Evolutionary conservation across 1,139 yeast species (phyloP).

Genomic region (Suhomyces yuchorum): DNA sequence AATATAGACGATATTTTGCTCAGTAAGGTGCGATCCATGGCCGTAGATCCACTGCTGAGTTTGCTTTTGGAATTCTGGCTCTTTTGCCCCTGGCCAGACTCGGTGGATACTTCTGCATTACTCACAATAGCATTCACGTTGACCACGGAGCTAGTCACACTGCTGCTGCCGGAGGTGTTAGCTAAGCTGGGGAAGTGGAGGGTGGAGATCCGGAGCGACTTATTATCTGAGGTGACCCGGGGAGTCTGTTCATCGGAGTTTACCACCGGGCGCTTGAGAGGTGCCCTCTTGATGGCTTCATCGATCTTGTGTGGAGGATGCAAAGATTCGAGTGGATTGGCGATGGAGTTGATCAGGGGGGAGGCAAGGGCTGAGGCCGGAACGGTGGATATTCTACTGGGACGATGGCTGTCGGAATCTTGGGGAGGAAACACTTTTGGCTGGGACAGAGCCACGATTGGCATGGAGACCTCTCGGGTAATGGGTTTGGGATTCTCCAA

Average conservation of each 20-base stretch:
- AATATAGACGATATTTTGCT: slow-evolving; percentile 42
- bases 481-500: background rate
- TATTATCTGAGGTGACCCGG: slow-evolving; percentile 36
- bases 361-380: background rate
- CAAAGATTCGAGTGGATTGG: background rate
- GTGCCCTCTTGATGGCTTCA: background rate
- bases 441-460: background rate
- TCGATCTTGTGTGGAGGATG: background rate
- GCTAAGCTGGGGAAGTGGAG: slow-evolving; percentile 21
- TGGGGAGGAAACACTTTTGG: background rate
- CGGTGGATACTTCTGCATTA: background rate
- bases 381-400: background rate
- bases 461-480: background rate
- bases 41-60: slow-evolving; percentile 1
- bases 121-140: slow-evolving; percentile 32
- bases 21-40: slow-evolving; percentile 19
- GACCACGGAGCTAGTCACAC: slow-evolving; percentile 35
- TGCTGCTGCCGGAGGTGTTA: slow-evolving; percentile 19
- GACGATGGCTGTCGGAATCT: background rate
- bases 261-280: background rate
- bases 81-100: slow-evolving; percentile 2
- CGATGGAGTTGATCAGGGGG: background rate
- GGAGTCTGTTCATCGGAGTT: slow-evolving; percentile 17
- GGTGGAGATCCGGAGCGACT: slow-evolving; percentile 33
- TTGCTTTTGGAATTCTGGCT: background rate